Evolutionary conservation across 805 yeast genomes (phyloP).

Genomic region (Kodamaea hsintzibuensis): DNA sequence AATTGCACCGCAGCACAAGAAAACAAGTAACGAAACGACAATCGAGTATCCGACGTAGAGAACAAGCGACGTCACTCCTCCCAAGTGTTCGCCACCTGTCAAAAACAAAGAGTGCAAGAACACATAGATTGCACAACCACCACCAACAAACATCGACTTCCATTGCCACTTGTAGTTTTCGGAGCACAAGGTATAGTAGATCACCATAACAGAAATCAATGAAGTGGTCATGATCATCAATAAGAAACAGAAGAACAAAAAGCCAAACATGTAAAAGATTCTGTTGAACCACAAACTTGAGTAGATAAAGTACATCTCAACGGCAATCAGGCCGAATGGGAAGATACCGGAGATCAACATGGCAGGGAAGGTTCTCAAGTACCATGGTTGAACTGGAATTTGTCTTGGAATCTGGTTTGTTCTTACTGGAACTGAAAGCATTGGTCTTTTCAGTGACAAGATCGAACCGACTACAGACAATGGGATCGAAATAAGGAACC

Average conservation of each 20-base stretch:
- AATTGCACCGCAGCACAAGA: conserved; percentile 83
- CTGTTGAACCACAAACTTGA: conserved; percentile 91
- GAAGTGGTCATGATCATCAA: conserved; percentile 80
- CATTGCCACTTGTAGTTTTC: conserved; percentile 98
- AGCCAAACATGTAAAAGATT: conserved; percentile 96
- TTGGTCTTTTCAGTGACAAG: conserved; percentile 63
- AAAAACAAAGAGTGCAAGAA: conserved; percentile 80
- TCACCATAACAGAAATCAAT: conserved; percentile 74
- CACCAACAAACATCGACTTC: conserved; percentile 84
- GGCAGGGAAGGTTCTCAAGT: conserved; percentile 65
- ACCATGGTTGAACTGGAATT: conserved; percentile 89
- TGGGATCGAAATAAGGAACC: conserved; percentile 87
- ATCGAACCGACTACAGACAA: conserved; percentile 82
- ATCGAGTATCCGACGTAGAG: conserved; percentile 82
- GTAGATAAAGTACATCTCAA: conserved; percentile 91
- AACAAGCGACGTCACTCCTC: conserved; percentile 73
- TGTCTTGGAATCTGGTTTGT: conserved; percentile 97
- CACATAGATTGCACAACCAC: conserved; percentile 84
- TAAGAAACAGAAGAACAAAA: conserved; percentile 83
- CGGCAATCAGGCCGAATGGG: conserved; percentile 94
- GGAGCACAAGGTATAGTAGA: conserved; percentile 80
- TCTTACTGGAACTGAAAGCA: conserved; percentile 72
- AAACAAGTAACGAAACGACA: conserved; percentile 67
- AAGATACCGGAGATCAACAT: conserved; percentile 81
- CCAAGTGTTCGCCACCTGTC: conserved; percentile 61